A percentile compares a stretch with the other conserved stretches of the same genome.
Conservation (phyloP, 169 alveolate genomes). For the Plasmodium fragile region DNA sequence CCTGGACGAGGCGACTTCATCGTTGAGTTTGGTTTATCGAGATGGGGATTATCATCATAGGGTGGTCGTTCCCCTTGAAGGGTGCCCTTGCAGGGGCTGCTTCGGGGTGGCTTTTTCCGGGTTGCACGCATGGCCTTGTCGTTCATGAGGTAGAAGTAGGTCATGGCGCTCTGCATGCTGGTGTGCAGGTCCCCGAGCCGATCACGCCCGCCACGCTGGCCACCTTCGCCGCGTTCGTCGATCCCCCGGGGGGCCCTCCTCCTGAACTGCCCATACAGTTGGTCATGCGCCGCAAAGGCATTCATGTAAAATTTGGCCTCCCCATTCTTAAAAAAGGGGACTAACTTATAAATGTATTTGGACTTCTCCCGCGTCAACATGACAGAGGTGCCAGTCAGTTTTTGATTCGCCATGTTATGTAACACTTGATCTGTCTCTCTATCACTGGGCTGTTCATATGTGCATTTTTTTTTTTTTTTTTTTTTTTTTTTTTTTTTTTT, state of each 20-base stretch:
- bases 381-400: conserved; percentile 63
- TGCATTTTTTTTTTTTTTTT: not conserved
- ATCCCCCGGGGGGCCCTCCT: not conserved
- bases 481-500: not conserved
- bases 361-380: conserved; percentile 46
- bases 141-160: not conserved
- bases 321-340: conserved; percentile 74
- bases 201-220: not conserved
- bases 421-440: conserved; percentile 7
- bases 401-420: conserved; percentile 18
- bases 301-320: conserved; percentile 45
- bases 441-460: too few species aligned
- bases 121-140: not conserved
- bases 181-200: not conserved
- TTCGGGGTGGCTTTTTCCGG: not conserved
- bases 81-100: not conserved
- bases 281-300: conserved; percentile 4
- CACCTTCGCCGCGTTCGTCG: not conserved
- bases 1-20: not conserved
- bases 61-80: not conserved
- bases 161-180: conserved; percentile 1
- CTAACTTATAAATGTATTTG: conserved; percentile 47
- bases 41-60: not conserved
- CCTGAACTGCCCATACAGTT: not conserved
- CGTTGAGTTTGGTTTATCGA: not conserved